Evolutionary conservation across 495 filamentous ascomycete species (phyloP), one percentile per base, ranked within the genome.

Genomic region (Friedmanniomyces simplex): DNA sequence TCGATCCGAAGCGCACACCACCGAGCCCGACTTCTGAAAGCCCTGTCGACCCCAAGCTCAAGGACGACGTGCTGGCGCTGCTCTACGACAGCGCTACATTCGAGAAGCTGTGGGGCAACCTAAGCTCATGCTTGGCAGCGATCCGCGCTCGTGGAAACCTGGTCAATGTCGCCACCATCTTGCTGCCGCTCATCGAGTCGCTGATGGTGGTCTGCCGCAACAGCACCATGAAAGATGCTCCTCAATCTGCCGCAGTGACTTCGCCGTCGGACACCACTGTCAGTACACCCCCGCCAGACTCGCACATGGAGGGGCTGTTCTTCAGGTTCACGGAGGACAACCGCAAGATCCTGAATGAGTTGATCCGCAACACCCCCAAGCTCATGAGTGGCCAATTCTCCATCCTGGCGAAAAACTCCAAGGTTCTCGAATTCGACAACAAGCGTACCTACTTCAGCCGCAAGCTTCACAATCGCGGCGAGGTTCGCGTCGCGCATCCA

Each of bases 171-270:
- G 93, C 93, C 39, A 96, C 90, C 11, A 95, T 96, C 58, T 80
- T 99, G 25, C 76, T 96, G 30, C 94, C 93, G 24, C 73, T 96
- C 30, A 95, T 97, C 52, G 93, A 99, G 68, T 86, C 89, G 24
- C 76, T 99, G 62, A 97, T 99, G 94, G 94, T 99, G 51, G 91
- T 97, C 36, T 97, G 94, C 79, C 97, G 96, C 75, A 96, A 97
- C 70, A 87, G 83, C 16, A 88, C 89, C 1, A 72, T 91, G 39
- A 89, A 94, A 64, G 61, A 60, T 1, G 82, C 83, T 24, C 68
- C 67, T 37, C 54, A 61, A 20, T 61, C 69, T 18, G 86, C 86
- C 67, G 85, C 91, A 50, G 74, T 90, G 64, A 79, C 84, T 22
- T 58, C 60, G 26, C 61, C 55, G 3, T 10, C 36, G 11, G 51